Evolutionary conservation across 495 filamentous ascomycete species (phyloP).

Genomic region (Talaromyces trachyspermus): DNA sequence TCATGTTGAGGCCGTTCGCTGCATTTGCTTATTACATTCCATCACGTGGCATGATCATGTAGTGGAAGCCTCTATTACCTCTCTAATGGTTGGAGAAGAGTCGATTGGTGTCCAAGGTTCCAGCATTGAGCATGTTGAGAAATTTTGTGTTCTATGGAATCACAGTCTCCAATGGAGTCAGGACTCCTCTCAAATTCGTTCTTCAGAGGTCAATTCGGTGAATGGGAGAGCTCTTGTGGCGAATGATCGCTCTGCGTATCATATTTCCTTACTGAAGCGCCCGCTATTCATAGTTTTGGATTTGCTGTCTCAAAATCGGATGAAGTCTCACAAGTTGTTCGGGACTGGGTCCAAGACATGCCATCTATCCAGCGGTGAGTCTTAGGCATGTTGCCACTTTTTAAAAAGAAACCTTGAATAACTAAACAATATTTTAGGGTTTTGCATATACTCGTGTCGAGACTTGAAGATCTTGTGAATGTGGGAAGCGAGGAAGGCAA

Average conservation of each 20-base stretch:
- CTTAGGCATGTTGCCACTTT: background rate
- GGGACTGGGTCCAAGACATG: conserved; percentile 75
- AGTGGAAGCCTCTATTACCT: conserved; percentile 74
- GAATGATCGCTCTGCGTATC: conserved; percentile 29
- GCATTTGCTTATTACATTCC: conserved; percentile 76
- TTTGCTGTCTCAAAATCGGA: conserved; percentile 64
- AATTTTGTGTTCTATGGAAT: conserved; percentile 70
- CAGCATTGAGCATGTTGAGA: conserved; percentile 34
- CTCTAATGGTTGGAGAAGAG: conserved; percentile 54
- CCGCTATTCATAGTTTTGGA: conserved; percentile 82
- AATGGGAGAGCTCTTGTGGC: conserved; percentile 12
- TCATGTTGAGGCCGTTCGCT: conserved; percentile 85
- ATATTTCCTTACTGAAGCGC: conserved; percentile 63
- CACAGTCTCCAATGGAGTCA: conserved; percentile 63
- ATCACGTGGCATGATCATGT: conserved; percentile 48
- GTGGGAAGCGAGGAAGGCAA: conserved; percentile 16
- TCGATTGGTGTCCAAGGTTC: conserved; percentile 21
- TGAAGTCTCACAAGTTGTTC: conserved; percentile 66
- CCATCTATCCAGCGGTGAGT: conserved; percentile 40
- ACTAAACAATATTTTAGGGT: conserved; percentile 26
- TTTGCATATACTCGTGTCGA: conserved; percentile 31
- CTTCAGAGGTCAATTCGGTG: conserved; percentile 24
- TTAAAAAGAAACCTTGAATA: no score
- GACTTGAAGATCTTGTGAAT: conserved; percentile 30
- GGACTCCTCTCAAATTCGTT: conserved; percentile 44